Conservation (phyloP, 306 rosid species). For the Inga leiocalycina region DNA sequence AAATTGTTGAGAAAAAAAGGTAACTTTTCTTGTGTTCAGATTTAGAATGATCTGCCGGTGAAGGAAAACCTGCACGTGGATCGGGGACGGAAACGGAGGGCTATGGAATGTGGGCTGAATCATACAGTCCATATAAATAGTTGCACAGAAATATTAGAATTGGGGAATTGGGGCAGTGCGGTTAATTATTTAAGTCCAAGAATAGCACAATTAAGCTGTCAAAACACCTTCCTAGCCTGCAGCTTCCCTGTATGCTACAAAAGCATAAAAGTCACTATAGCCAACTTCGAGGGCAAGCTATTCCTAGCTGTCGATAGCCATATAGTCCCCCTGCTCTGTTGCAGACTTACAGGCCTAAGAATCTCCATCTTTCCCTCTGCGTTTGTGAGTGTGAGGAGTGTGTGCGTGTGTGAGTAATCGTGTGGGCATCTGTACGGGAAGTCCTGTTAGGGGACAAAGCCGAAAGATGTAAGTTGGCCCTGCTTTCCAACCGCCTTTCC, state of each 20-base stretch:
- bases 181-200: neutral
- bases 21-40: too few relatives aligned
- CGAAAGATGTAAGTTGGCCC: conserved; percentile 32
- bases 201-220: conserved; percentile 23
- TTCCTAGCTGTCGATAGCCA: conserved; percentile 39
- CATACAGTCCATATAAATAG: neutral
- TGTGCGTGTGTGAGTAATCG: neutral
- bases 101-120: neutral
- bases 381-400: conserved; percentile 2
- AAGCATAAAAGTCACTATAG: conserved; percentile 34
- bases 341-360: too few relatives aligned
- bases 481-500: conserved; percentile 47
- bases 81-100: conserved; percentile 16
- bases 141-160: neutral
- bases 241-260: neutral
- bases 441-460: conserved; percentile 43
- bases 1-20: neutral
- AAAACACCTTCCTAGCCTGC: neutral
- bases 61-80: neutral
- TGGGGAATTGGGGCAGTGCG: too few relatives aligned
- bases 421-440: conserved; percentile 39
- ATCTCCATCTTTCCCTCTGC: neutral
- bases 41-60: neutral
- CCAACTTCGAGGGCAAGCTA: conserved; percentile 33
- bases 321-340: conserved; percentile 19